Percentiles rank a stretch among this genome's conserved stretches.
Evolutionary conservation across 2,329 filamentous ascomycete genomes (phyloP).

Genomic region (Aspergillus ochraceoroseus): DNA sequence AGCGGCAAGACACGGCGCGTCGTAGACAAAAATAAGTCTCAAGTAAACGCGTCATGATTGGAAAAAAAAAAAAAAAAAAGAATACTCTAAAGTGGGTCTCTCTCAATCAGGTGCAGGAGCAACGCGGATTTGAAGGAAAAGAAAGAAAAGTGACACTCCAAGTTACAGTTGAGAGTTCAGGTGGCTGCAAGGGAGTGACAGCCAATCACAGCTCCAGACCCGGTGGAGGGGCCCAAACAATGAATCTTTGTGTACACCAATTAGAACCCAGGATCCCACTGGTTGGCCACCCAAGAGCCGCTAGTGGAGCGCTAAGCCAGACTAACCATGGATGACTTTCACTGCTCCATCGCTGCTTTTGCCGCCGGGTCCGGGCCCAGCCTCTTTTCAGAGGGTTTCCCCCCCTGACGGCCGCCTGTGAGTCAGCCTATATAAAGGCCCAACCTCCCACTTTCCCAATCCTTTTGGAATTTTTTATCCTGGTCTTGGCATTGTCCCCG

Average conservation of each 20-base stretch:
- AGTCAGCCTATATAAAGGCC: constrained; percentile 41
- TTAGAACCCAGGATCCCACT: constrained; percentile 17
- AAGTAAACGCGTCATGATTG: constrained; percentile 27
- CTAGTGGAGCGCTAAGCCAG: constrained; percentile 24
- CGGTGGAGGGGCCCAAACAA: constrained; percentile 21
- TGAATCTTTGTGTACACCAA: constrained; percentile 11
- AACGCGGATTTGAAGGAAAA: constrained; percentile 27
- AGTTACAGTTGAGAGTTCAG: too few relatives aligned
- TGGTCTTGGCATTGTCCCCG: constrained; percentile 41
- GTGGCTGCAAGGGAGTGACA: constrained; percentile 14
- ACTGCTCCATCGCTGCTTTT: constrained; percentile 37
- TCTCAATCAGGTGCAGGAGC: constrained; percentile 29
- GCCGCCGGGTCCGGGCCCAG: constrained; percentile 35
- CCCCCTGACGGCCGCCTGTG: constrained; percentile 35
- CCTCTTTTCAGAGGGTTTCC: too few relatives aligned
- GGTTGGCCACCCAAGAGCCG: constrained; percentile 25
- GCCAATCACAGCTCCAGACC: constrained; percentile 18
- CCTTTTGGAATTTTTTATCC: constrained; percentile 31
- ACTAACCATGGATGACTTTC: constrained; percentile 16
- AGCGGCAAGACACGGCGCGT: constrained; percentile 31
- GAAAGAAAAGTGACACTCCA: too few relatives aligned
- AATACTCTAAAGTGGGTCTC: constrained; percentile 17
- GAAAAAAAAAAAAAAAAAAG: constrained; percentile 13
- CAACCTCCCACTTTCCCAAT: constrained; percentile 35
- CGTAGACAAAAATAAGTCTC: constrained; percentile 28